Evolutionary conservation across 257 asterid genomes (phyloP).

Genomic region (Craterostigma plantagineum): DNA sequence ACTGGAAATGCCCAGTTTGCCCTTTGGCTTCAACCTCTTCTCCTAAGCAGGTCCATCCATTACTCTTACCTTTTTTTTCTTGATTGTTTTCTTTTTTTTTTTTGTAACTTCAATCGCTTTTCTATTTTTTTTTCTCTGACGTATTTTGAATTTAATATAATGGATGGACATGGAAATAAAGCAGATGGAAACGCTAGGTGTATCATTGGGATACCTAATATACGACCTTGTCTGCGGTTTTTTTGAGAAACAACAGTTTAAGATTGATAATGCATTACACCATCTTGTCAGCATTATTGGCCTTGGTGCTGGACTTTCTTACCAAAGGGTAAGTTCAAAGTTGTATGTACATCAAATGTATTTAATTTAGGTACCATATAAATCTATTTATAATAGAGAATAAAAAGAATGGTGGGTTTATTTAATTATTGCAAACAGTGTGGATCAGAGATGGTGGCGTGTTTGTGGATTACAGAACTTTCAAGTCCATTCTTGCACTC

Average conservation of each 20-base stretch:
- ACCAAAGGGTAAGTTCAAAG: conserved; percentile 41
- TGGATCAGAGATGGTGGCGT: conserved; percentile 83
- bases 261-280: conserved; percentile 55
- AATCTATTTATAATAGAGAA: no score
- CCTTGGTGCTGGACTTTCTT: conserved; percentile 46
- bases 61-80: no score
- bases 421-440: conserved; percentile 32
- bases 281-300: conserved; percentile 72
- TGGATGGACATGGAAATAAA: no score
- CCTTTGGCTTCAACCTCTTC: conserved; percentile 59
- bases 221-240: conserved; percentile 60
- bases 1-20: conserved; percentile 68
- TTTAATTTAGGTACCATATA: no score
- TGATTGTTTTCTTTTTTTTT: not conserved
- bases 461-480: conserved; percentile 62
- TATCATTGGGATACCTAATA: conserved; percentile 31
- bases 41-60: conserved; percentile 68
- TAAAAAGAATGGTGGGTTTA: no score
- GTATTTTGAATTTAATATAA: not conserved
- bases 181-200: conserved; percentile 59
- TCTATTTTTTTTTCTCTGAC: not conserved
- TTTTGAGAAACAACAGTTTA: conserved; percentile 27
- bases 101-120: not conserved
- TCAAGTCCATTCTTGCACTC: conserved; percentile 79
- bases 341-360: no score